Base-by-base conservation (phyloP, 441 rosid genomes). In the Erodium texanum region DNA sequence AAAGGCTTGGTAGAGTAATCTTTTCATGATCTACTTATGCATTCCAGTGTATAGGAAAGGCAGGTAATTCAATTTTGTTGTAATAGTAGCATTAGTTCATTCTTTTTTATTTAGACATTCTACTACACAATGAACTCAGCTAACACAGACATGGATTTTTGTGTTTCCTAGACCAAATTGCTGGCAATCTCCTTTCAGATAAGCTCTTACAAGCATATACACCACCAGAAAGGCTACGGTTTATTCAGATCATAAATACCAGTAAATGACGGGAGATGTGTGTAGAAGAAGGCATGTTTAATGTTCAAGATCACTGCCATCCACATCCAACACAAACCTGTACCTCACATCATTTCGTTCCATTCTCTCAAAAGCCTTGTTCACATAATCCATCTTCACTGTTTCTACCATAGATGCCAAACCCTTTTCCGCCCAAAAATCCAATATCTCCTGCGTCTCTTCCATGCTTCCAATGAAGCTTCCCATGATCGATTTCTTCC, bases 291-390 rank as follows among this genome's bases (percentile, higher is more conserved):
- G 23, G 19, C 24, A 56, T 2, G 23, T 19, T 56, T 56, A 56
- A 56, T 19, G 24, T 24, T 75, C 70, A 2, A 73, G 74, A 56
- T 79, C 72, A 73, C 81, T 75, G 67, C 82, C 77, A 1, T 79
- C 82, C 27, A 74, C 79, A 38, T 84, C 85, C 16, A 77, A 65
- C 62, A 82, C 85, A 62, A 83, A 81, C 74, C 85, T 73, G 19
- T 75, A 74, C 66, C 82, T 74, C 14, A 72, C 83, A 58, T 82
- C 86, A 62, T 82, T 86, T 78, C 23, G 78, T 69, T 77, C 83
- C 68, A 78, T 78, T 68, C 82, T 75, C 70, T 81, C 79, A 64
- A 81, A 74, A 34, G 85, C 84, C 70, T 79, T 14, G 73, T 77
- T 78, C 43, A 76, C 69, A 12, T 76, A 76, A 52, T 81, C 83